Conservation (phyloP, 2,329 filamentous ascomycete genomes). For the Escovopsis weberi region DNA sequence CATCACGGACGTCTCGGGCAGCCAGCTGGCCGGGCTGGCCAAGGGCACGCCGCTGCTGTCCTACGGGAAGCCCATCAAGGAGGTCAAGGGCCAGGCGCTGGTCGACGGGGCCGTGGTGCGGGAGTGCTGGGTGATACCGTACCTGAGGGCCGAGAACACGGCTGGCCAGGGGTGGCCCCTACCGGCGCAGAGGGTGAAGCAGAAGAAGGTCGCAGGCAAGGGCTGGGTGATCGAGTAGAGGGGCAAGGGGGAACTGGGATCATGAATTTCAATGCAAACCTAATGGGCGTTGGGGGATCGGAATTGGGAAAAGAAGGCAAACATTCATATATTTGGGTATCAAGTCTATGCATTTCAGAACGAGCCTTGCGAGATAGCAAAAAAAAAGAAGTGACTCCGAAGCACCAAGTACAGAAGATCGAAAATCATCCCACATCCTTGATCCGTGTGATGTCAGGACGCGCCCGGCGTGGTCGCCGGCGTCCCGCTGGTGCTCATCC, state of each 20-base stretch:
- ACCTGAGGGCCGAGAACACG: constrained; percentile 52
- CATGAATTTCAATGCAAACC: too few relatives aligned
- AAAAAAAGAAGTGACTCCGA: too few relatives aligned
- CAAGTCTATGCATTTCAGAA: too few relatives aligned
- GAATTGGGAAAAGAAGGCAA: too few relatives aligned
- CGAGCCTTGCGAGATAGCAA: not conserved
- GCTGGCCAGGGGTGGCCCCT: constrained; percentile 69
- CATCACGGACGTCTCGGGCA: constrained; percentile 62
- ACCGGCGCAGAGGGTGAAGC: constrained; percentile 69
- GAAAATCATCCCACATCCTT: too few relatives aligned
- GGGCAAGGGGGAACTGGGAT: too few relatives aligned
- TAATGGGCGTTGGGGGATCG: too few relatives aligned
- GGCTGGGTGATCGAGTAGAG: constrained; percentile 57
- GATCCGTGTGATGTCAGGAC: constrained; percentile 6
- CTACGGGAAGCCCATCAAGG: constrained; percentile 85
- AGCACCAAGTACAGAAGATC: too few relatives aligned
- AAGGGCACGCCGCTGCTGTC: constrained; percentile 72
- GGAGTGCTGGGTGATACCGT: constrained; percentile 74
- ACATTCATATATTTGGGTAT: too few relatives aligned
- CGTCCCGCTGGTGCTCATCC: constrained; percentile 21
- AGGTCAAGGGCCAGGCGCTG: constrained; percentile 38
- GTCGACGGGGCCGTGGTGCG: constrained; percentile 31
- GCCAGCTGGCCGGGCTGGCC: constrained; percentile 63
- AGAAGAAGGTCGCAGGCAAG: constrained; percentile 56
- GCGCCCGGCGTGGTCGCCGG: constrained; percentile 15